These are phyloP conservation scores for Wickerhamiella shivajii DNA, from an alignment of 805 yeast species.

Conservation along the genomic window DNA sequence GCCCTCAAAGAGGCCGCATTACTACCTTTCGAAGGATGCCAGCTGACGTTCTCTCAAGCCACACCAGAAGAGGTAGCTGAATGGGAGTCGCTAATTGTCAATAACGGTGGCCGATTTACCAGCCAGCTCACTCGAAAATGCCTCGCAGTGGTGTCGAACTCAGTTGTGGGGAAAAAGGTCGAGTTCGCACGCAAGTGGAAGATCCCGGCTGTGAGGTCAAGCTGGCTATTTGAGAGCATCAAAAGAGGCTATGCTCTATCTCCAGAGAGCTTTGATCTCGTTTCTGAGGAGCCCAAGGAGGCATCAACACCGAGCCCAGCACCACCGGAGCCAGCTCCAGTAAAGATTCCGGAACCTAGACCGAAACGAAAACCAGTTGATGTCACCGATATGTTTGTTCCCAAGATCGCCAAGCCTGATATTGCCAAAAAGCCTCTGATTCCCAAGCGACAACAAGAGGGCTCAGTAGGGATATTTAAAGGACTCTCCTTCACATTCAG, in stretches of 20 bases:
- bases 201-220: slow-evolving; percentile 30
- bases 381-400: not conserved
- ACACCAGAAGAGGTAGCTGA: slow-evolving; percentile 17
- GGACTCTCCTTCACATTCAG: slow-evolving; percentile 30
- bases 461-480: slow-evolving; percentile 30
- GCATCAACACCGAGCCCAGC: no score
- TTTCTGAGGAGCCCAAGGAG: no score
- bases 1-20: slow-evolving; percentile 17
- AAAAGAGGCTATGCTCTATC: slow-evolving; percentile 29
- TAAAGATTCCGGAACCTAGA: not conserved
- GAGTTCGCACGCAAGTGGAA: slow-evolving; percentile 28
- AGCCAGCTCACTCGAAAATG: slow-evolving; percentile 19
- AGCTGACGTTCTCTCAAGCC: slow-evolving; percentile 28
- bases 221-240: slow-evolving; percentile 32
- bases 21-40: slow-evolving; percentile 22
- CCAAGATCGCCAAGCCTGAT: not conserved
- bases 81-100: slow-evolving; percentile 18
- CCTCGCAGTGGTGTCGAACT: slow-evolving; percentile 22
- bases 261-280: no score
- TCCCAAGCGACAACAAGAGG: no score
- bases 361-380: not conserved
- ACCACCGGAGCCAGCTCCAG: not conserved
- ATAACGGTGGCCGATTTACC: slow-evolving; percentile 24
- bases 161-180: slow-evolving; percentile 23
- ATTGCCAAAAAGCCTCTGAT: no score